Evolutionary conservation across 768 basidiomycete genomes (phyloP).

Genomic region (Artomyces pyxidatus): DNA sequence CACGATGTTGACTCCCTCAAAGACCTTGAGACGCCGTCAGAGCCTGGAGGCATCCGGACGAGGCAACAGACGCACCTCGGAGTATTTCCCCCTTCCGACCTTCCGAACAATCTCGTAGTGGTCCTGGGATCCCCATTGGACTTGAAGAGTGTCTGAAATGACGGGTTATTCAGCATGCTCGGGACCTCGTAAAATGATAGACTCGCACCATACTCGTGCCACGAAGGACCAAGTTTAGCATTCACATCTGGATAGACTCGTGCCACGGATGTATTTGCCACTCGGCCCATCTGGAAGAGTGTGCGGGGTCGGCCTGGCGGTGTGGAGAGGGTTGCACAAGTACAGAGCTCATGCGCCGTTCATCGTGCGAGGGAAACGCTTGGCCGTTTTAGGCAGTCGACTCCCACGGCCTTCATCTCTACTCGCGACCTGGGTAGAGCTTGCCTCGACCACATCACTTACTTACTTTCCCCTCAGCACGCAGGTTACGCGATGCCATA

Average conservation of each 20-base stretch:
- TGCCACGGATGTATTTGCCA: conserved; percentile 69
- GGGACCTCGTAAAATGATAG: background rate
- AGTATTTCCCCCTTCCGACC: conserved; percentile 93
- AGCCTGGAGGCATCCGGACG: conserved; percentile 3
- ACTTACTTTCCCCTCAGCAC: background rate
- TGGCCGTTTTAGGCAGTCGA: background rate
- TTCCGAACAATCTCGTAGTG: conserved; percentile 97
- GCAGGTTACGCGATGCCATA: background rate
- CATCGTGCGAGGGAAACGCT: background rate
- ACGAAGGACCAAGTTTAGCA: conserved; percentile 75
- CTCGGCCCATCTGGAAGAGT: conserved; percentile 49
- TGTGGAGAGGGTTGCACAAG: background rate
- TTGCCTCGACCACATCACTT: conserved; percentile 5
- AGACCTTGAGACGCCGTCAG: conserved; percentile 48
- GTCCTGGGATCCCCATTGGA: conserved; percentile 97
- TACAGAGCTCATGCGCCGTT: background rate
- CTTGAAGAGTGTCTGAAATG: conserved; percentile 79
- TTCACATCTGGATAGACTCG: conserved; percentile 89
- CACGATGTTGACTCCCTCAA: conserved; percentile 87
- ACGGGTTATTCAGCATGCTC: conserved; percentile 3
- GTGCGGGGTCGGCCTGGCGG: background rate
- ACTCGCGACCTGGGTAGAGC: background rate
- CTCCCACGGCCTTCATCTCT: background rate
- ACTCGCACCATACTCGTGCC: conserved; percentile 89
- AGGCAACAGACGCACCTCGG: conserved; percentile 53